Base-by-base conservation (phyloP, 2,329 filamentous ascomycete genomes). In the Aspergillus intermedius region DNA sequence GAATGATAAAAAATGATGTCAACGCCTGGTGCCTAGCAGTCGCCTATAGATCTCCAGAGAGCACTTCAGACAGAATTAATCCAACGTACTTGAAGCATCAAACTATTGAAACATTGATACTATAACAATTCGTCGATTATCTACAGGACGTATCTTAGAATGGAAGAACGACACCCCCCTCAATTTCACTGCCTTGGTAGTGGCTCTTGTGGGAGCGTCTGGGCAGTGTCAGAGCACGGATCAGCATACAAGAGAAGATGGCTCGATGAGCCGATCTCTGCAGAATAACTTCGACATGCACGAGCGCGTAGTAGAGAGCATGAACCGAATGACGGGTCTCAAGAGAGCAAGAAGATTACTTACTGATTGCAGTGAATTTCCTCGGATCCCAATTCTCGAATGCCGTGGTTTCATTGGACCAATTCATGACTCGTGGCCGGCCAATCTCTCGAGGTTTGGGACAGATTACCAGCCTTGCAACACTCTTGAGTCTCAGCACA, bases 211-310 rank as follows among this genome's bases (percentile, higher is more conserved):
- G 64, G 66, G 2, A 61, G 63, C 0, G 64, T 67, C 6, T 69
- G 64, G 64, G 52, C 64, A 17, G 13, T 9, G 15, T 28, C 44
- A 2, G n/a, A 46, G 4, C 42, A 9, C 12, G 56, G 51, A 1
- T 45, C 44, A 3, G 61, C 60, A 12, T 60, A 62, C 61, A 69
- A 69, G 50, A 47, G 66, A 66, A 51, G 65, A 68, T 51, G 64
- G 65, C 5, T 58, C 60, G 1, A 59, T 60, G 3, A 49, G 48
- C 3, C 45, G 66, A 42, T 64, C 61, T 5, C 49, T 66, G 2
- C 23, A 37, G 19, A 68, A 65, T 25, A 64, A 70, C 40, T 67
- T 50, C 28, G 37, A 55, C 5, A 68, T 67, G 60, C 64, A 68
- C 44, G 52, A 56, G 17, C 37, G 37, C 7, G 37, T 12, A 12